phyloP scores from a whole-genome alignment of 1,284 basidiomycete genomes.

The Pyrrhoderma lamaoense region DNA sequence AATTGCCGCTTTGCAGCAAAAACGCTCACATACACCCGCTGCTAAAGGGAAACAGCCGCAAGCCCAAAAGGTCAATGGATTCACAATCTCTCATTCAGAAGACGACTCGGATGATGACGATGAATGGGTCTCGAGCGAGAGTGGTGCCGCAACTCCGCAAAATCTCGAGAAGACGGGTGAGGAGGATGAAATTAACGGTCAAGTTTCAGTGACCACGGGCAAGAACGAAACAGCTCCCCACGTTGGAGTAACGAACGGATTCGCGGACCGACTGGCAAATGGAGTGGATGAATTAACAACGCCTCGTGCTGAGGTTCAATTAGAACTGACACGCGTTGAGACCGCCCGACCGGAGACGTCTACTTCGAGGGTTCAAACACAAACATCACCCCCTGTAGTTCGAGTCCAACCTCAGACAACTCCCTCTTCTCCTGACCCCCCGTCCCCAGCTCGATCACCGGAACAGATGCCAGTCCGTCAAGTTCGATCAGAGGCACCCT shows the following conservation, averaged over 20 bases:
- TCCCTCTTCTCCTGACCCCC: constrained; percentile 20
- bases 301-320: constrained; percentile 28
- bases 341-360: constrained; percentile 24
- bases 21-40: constrained; percentile 28
- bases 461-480: constrained; percentile 6
- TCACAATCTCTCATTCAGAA: constrained; percentile 47
- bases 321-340: constrained; percentile 31
- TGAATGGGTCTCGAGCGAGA: constrained; percentile 71
- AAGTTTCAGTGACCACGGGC: constrained; percentile 5
- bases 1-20: constrained; percentile 24
- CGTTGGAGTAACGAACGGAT: constrained; percentile 11
- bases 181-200: constrained; percentile 26
- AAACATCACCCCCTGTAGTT: constrained; percentile 23
- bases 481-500: constrained; percentile 39
- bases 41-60: constrained; percentile 25
- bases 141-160: constrained; percentile 57
- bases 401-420: constrained; percentile 22
- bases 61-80: constrained; percentile 38
- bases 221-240: neutral
- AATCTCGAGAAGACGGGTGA: constrained; percentile 31
- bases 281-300: constrained; percentile 22
- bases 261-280: constrained; percentile 23
- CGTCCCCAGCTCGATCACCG: constrained; percentile 20
- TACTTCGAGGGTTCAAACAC: constrained; percentile 21
- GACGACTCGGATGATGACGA: constrained; percentile 58